Evolutionary conservation across 768 basidiomycete genomes (phyloP).

Genomic region (Rhizopogon roseolus): DNA sequence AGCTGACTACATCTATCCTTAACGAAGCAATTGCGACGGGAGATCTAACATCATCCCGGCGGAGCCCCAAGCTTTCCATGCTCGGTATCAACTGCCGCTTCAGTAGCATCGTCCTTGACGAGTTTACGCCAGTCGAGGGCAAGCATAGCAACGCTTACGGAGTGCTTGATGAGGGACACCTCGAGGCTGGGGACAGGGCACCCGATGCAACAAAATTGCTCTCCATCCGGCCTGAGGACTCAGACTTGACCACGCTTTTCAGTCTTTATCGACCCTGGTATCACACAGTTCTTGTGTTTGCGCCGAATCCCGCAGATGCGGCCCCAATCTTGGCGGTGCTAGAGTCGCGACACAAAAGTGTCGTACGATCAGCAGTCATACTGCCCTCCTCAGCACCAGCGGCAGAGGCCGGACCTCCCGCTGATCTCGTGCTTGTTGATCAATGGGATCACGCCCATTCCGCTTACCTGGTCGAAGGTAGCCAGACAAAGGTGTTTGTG

Average conservation of each 20-base stretch:
- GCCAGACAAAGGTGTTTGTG: slow-evolving; percentile 29
- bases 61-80: slow-evolving; percentile 24
- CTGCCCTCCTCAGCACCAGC: slow-evolving; percentile 5
- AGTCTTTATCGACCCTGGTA: slow-evolving; percentile 14
- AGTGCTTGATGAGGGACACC: slow-evolving; percentile 14
- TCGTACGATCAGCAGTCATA: slow-evolving; percentile 10
- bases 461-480: slow-evolving; percentile 29
- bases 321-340: slow-evolving; percentile 7
- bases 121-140: slow-evolving; percentile 12
- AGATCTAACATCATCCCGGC: slow-evolving; percentile 29
- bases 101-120: slow-evolving; percentile 33
- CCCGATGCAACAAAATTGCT: slow-evolving; percentile 36
- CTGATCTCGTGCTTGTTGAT: slow-evolving; percentile 31
- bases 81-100: slow-evolving; percentile 32
- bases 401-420: not conserved
- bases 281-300: slow-evolving; percentile 29
- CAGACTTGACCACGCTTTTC: too few species aligned
- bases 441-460: slow-evolving; percentile 32
- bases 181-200: slow-evolving; percentile 41
- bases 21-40: slow-evolving; percentile 27
- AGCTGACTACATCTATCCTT: slow-evolving; percentile 4
- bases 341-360: not conserved
- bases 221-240: too few species aligned
- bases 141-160: slow-evolving; percentile 11
- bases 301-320: slow-evolving; percentile 4